Base-by-base conservation (phyloP, 2,329 filamentous ascomycete genomes). In the Anisogramma anomala region DNA sequence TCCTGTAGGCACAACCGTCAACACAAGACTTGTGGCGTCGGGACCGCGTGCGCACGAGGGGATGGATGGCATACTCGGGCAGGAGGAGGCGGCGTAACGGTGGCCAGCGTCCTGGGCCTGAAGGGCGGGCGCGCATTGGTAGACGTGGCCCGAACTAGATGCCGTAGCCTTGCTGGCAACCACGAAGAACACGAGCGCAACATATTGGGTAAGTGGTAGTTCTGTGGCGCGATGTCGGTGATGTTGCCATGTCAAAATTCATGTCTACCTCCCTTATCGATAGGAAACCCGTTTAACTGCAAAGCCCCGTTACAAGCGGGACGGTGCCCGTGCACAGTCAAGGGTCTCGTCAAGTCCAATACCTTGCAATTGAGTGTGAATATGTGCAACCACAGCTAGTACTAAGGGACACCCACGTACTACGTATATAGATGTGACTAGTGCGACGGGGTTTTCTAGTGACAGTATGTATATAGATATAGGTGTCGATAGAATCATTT, bases 1-100 rank as follows among this genome's bases (percentile, higher is more conserved):
- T 96, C 88, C 77, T 84, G 32, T 3, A 3, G 23, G 13, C 23
- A 28, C 9, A 15, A 13, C 14, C 7, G 34, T 44, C 30, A 41
- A 41, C 32, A 8, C 30, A 41, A 41, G 26, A 8, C 27, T 30
- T 30, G 13, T 6, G 8, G 13, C 13, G 2, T n/a, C 11, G 10
- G 9, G 9, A 13, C 25, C n/a, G n/a, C 23, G 26, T 28, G 26
- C 26, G 26, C n/a, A 28, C n/a, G 10, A 6, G 10, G 10, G 26
- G 5, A 39, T 17, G 4, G 27, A 26, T 6, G 35, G 33, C 45
- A 30, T 47, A 47, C 45, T 36, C 41, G 37, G 26, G 30, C 45
- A 14, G 31, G 5, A 22, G 41, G 41, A 27, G 45, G 41, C 14
- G 41, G 38, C 15, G 36, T 34, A 17, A 41, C 41, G 7, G 45